These are phyloP conservation scores for Verbena officinalis DNA, from an alignment of 257 asterid genomes.

Conservation along the genomic window DNA sequence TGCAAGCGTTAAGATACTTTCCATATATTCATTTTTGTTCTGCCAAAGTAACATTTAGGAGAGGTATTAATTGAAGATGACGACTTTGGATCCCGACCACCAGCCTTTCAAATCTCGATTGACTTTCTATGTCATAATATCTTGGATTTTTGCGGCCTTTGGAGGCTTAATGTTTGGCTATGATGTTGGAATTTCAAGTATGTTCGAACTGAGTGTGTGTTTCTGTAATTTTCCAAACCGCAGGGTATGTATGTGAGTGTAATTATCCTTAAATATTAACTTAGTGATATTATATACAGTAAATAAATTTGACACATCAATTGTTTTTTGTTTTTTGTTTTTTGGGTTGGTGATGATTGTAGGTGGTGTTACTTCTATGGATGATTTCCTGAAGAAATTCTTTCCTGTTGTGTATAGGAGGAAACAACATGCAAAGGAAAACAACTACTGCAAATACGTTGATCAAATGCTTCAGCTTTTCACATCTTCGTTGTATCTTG, in stretches of 20 bases:
- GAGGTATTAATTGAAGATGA: too few relatives aligned
- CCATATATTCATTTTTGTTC: too few relatives aligned
- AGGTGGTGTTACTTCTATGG: slow-evolving; percentile 91
- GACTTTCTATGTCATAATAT: slow-evolving; percentile 42
- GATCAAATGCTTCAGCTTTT: slow-evolving; percentile 79
- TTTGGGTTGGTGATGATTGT: too few relatives aligned
- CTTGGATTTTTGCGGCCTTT: slow-evolving; percentile 60
- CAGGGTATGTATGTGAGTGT: too few relatives aligned
- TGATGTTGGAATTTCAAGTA: slow-evolving; percentile 60
- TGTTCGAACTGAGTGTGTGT: neutral
- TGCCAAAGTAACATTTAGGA: too few relatives aligned
- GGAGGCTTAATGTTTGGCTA: slow-evolving; percentile 62
- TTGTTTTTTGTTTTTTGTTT: too few relatives aligned
- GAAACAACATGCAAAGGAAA: slow-evolving; percentile 44
- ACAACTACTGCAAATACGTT: slow-evolving; percentile 80
- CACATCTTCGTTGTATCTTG: slow-evolving; percentile 76
- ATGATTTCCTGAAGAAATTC: slow-evolving; percentile 71
- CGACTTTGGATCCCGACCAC: too few relatives aligned
- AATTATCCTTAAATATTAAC: too few relatives aligned
- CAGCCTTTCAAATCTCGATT: slow-evolving; percentile 32
- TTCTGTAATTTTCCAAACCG: too few relatives aligned
- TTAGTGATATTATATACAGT: too few relatives aligned
- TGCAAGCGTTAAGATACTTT: too few relatives aligned
- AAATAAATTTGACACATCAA: too few relatives aligned
- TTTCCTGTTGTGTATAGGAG: slow-evolving; percentile 55